These are phyloP conservation scores for Cytospora schulzeri DNA, from an alignment of 2,329 filamentous ascomycete genomes.

Conservation along the genomic window DNA sequence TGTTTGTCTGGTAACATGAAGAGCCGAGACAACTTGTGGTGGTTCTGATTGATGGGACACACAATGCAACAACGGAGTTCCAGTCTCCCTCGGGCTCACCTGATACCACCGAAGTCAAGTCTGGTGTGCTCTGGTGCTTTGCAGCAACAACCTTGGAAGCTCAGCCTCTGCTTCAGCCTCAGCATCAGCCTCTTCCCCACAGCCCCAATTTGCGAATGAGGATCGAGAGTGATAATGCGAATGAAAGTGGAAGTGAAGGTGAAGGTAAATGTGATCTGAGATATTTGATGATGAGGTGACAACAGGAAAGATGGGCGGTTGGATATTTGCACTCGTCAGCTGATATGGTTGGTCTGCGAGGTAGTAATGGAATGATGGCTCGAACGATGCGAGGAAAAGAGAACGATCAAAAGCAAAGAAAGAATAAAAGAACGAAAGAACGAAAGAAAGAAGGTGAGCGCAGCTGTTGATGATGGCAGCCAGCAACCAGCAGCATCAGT, in stretches of 20 bases:
- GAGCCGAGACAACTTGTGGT: slow-evolving; percentile 20
- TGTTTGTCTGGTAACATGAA: slow-evolving; percentile 6
- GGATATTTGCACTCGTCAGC: background rate
- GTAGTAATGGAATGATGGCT: background rate
- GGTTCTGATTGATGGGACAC: background rate
- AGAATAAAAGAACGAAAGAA: background rate
- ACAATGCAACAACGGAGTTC: background rate
- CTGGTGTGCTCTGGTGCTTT: background rate
- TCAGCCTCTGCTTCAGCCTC: background rate
- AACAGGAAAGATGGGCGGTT: background rate
- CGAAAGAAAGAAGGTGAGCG: background rate
- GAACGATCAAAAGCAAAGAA: background rate
- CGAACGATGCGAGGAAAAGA: background rate
- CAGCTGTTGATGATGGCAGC: background rate
- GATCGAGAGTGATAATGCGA: background rate
- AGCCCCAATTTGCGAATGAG: background rate
- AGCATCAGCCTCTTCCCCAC: background rate
- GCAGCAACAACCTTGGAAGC: background rate
- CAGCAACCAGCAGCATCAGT: background rate
- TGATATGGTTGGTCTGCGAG: background rate
- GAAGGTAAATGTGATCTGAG: background rate
- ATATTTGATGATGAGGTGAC: background rate
- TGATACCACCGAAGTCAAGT: background rate
- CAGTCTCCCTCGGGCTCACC: background rate
- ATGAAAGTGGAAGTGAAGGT: background rate